Conservation (phyloP, 495 filamentous ascomycete species). For the Staphylotrichum longicolle region DNA sequence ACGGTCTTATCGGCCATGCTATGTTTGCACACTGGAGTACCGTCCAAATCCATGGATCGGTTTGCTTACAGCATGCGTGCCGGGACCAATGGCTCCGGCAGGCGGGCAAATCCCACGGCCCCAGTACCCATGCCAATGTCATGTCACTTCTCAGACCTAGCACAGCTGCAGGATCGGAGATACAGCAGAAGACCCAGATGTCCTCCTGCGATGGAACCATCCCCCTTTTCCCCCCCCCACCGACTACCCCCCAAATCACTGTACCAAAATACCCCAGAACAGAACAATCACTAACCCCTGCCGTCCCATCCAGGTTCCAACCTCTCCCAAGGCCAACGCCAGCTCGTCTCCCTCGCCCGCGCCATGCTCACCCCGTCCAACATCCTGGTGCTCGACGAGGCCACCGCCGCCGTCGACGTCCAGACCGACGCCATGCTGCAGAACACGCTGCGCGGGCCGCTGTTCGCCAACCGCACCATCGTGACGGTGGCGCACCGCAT, state of each 20-base stretch:
- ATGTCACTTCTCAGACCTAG: constrained; percentile 2
- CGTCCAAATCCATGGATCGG: background rate
- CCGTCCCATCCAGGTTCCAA: constrained; percentile 54
- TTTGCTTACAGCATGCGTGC: background rate
- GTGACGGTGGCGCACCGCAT: constrained; percentile 97
- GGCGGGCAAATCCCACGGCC: background rate
- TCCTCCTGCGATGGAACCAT: constrained; percentile 3
- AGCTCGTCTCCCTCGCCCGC: constrained; percentile 88
- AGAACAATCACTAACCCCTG: constrained; percentile 1
- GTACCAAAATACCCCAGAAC: constrained; percentile 20
- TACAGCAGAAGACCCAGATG: background rate
- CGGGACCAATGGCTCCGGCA: constrained; percentile 13
- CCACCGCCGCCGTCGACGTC: constrained; percentile 93
- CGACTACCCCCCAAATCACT: background rate
- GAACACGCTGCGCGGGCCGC: constrained; percentile 57
- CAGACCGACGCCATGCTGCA: constrained; percentile 88
- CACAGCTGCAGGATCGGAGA: constrained; percentile 10
- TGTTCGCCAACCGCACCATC: constrained; percentile 88
- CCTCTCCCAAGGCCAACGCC: constrained; percentile 84
- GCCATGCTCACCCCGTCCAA: constrained; percentile 94
- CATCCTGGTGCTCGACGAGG: constrained; percentile 96
- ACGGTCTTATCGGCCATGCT: background rate
- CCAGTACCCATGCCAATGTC: no score
- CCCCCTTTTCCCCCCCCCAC: background rate
- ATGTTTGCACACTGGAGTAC: background rate